These are phyloP conservation scores for Cyberlindnera nakhonratchasimensis DNA, from an alignment of 805 yeast genomes.

Conservation along the genomic window DNA sequence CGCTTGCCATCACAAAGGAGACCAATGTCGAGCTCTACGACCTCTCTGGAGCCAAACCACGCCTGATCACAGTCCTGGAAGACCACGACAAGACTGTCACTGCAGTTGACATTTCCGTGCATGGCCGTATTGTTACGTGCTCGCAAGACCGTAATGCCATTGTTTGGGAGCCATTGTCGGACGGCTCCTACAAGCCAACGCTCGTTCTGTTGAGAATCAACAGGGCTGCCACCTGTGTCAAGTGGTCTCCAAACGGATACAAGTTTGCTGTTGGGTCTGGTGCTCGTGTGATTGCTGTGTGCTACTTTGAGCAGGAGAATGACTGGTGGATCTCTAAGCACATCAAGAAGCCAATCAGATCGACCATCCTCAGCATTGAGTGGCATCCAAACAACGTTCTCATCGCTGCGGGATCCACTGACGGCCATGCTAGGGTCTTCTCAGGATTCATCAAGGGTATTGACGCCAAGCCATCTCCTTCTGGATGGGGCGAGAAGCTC, in stretches of 20 bases:
- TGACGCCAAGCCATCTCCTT: constrained; percentile 75
- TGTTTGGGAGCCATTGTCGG: constrained; percentile 82
- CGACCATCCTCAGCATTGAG: constrained; percentile 75
- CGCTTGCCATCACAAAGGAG: constrained; percentile 80
- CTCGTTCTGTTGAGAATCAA: constrained; percentile 88
- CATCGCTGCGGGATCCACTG: constrained; percentile 88
- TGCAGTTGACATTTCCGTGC: constrained; percentile 84
- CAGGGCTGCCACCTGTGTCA: constrained; percentile 90
- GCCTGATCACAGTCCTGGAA: constrained; percentile 58
- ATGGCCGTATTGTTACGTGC: constrained; percentile 91
- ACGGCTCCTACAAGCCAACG: constrained; percentile 73
- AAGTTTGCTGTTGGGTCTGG: constrained; percentile 98
- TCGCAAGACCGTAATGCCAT: constrained; percentile 97
- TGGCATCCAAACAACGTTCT: constrained; percentile 95
- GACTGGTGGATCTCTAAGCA: constrained; percentile 99
- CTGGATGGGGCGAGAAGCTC: constrained; percentile 91
- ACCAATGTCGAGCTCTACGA: constrained; percentile 72
- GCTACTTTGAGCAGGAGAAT: constrained; percentile 93
- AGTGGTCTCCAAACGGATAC: constrained; percentile 93
- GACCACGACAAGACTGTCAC: constrained; percentile 95
- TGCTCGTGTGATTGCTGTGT: constrained; percentile 89
- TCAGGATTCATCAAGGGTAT: constrained; percentile 86
- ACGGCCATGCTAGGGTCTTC: constrained; percentile 87
- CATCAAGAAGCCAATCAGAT: constrained; percentile 89
- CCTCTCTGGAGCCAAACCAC: constrained; percentile 52